Percentiles rank a stretch among this genome's conserved stretches.
phyloP scores from a whole-genome alignment of 495 filamentous ascomycete species.

The Aspergillus bertholletiae region DNA sequence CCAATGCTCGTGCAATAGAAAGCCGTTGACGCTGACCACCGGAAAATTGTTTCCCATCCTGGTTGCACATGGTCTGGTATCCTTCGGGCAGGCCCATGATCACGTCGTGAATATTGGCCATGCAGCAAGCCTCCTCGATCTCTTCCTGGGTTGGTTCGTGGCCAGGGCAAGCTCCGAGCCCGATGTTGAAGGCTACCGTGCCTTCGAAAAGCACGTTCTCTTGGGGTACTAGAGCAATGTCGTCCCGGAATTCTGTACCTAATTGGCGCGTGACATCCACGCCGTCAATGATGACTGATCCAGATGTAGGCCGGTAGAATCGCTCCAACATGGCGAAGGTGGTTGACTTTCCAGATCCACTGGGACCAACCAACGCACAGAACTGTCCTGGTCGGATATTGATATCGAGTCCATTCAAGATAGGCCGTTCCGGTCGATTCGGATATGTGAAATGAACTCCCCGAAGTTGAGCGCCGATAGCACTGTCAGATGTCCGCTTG shows the following conservation, averaged over 20 bases:
- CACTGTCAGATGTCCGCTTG: slow-evolving; percentile 9
- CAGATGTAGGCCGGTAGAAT: slow-evolving; percentile 48
- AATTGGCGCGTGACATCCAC: slow-evolving; percentile 34
- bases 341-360: slow-evolving; percentile 59
- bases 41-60: slow-evolving; percentile 58
- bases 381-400: slow-evolving; percentile 54
- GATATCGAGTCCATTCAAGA: slow-evolving; percentile 52
- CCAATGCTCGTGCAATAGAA: slow-evolving; percentile 69
- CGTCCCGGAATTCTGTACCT: slow-evolving; percentile 41
- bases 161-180: slow-evolving; percentile 43
- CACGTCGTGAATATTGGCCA: slow-evolving; percentile 57
- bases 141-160: slow-evolving; percentile 44
- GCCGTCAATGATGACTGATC: slow-evolving; percentile 38
- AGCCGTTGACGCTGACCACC: slow-evolving; percentile 76
- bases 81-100: slow-evolving; percentile 54
- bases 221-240: slow-evolving; percentile 52
- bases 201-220: slow-evolving; percentile 52
- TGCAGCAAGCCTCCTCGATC: slow-evolving; percentile 51
- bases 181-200: slow-evolving; percentile 50
- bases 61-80: slow-evolving; percentile 62
- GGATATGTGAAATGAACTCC: slow-evolving; percentile 59
- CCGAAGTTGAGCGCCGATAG: slow-evolving; percentile 46
- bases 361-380: slow-evolving; percentile 56
- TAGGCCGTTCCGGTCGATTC: slow-evolving; percentile 47
- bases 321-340: slow-evolving; percentile 57